These are phyloP conservation scores for Grosmannia penicillata DNA, from an alignment of 2,329 filamentous ascomycete species.

Conservation along the genomic window DNA sequence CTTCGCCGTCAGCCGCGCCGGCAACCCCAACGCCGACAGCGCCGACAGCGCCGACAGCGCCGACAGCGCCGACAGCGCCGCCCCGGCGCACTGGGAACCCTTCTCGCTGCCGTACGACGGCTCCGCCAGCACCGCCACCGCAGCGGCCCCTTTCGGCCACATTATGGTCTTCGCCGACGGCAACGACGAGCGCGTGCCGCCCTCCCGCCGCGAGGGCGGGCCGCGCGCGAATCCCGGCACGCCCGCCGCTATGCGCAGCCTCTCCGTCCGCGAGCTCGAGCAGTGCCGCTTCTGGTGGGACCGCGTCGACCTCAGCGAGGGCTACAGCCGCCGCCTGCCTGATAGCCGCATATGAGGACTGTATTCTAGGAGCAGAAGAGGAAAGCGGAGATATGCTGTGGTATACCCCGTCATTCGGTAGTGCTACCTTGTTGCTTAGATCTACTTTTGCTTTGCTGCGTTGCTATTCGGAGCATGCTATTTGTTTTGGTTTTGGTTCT, in stretches of 20 bases:
- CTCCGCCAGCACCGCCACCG: too few species aligned
- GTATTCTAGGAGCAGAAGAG: not conserved
- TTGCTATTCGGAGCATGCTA: too few species aligned
- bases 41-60: conserved; percentile 8
- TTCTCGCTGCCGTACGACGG: not conserved
- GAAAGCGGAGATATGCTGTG: too few species aligned
- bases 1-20: conserved; percentile 14
- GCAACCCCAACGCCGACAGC: conserved; percentile 6
- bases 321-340: conserved; percentile 17
- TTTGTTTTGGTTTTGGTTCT: too few species aligned
- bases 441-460: too few species aligned
- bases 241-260: conserved; percentile 24
- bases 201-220: conserved; percentile 4
- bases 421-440: too few species aligned
- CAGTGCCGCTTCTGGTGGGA: conserved; percentile 49
- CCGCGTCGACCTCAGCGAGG: conserved; percentile 31
- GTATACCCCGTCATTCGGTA: too few species aligned
- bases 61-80: conserved; percentile 18
- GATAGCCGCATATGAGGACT: not conserved
- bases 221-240: conserved; percentile 23
- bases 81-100: conserved; percentile 3
- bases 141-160: too few species aligned
- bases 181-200: conserved; percentile 35
- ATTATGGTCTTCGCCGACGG: conserved; percentile 39
- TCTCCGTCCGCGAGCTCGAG: conserved; percentile 27